These are phyloP conservation scores for Curvularia lunata DNA, from an alignment of 2,329 filamentous ascomycete species.

Conservation along the genomic window DNA sequence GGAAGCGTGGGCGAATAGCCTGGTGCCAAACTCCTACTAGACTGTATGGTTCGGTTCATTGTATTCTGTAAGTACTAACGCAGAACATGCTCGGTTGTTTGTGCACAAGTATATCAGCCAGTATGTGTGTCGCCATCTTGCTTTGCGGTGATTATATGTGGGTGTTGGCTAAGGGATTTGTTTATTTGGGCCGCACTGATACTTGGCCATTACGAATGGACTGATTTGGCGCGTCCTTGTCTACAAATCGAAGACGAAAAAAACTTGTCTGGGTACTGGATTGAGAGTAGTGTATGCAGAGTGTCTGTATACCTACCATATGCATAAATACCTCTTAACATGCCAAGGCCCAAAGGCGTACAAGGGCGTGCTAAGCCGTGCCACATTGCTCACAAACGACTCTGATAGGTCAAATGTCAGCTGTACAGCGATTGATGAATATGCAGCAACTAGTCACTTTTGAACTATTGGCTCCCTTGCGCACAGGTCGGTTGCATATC, in stretches of 20 bases:
- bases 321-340: background rate
- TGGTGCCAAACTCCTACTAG: slow-evolving; percentile 46
- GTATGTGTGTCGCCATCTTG: background rate
- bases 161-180: background rate
- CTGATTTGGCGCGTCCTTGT: background rate
- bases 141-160: background rate
- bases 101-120: background rate
- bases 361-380: background rate
- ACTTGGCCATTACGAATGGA: background rate
- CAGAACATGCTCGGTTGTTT: too few relatives aligned
- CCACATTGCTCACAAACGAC: background rate
- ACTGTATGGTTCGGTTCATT: too few relatives aligned
- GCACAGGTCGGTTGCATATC: too few relatives aligned
- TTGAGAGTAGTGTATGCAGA: background rate
- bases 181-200: background rate
- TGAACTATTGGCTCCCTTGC: too few relatives aligned
- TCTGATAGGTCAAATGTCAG: too few relatives aligned
- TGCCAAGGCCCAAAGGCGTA: background rate
- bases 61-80: background rate
- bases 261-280: background rate
- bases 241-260: background rate
- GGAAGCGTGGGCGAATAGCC: slow-evolving; percentile 60
- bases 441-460: too few relatives aligned
- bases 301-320: too few relatives aligned
- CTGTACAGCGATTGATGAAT: too few relatives aligned